Conservation (phyloP, 306 rosid species). For the Sicyos baderoa region DNA sequence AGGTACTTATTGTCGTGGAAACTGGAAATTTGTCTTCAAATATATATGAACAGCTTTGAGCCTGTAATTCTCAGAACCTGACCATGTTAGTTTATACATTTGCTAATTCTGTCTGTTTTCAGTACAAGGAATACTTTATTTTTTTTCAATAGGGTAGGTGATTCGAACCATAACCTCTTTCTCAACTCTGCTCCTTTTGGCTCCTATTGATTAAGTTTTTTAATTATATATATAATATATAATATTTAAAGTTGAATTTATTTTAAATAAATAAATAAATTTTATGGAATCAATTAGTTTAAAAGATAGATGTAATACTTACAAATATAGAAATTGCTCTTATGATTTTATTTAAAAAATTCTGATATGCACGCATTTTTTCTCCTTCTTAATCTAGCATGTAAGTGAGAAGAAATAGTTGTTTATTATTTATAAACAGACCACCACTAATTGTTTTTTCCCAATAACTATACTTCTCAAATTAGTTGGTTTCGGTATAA, state of each 20-base stretch:
- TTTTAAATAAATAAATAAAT: background rate
- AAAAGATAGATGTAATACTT: background rate
- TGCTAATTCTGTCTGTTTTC: background rate
- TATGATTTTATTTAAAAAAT: background rate
- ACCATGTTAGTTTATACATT: background rate
- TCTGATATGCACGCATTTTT: background rate
- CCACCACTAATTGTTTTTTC: background rate
- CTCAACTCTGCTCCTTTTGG: too few species aligned
- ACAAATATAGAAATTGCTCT: background rate
- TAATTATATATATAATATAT: too few species aligned
- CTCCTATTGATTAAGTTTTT: background rate
- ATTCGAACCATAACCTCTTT: too few species aligned
- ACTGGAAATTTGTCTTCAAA: background rate
- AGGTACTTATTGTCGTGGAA: constrained; percentile 42
- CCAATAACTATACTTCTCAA: background rate
- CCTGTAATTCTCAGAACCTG: background rate
- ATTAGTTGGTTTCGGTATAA: background rate
- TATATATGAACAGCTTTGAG: background rate
- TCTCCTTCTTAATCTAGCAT: background rate
- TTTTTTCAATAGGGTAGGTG: background rate
- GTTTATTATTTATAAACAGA: background rate
- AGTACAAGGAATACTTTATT: too few species aligned
- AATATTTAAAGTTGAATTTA: background rate
- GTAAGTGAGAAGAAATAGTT: background rate
- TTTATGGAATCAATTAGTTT: background rate